A percentile compares a stretch with the other conserved stretches of the same genome.
These are phyloP conservation scores for Hypoxylon sp. DNA, from an alignment of 2,329 filamentous ascomycete species.

Conservation along the genomic window DNA sequence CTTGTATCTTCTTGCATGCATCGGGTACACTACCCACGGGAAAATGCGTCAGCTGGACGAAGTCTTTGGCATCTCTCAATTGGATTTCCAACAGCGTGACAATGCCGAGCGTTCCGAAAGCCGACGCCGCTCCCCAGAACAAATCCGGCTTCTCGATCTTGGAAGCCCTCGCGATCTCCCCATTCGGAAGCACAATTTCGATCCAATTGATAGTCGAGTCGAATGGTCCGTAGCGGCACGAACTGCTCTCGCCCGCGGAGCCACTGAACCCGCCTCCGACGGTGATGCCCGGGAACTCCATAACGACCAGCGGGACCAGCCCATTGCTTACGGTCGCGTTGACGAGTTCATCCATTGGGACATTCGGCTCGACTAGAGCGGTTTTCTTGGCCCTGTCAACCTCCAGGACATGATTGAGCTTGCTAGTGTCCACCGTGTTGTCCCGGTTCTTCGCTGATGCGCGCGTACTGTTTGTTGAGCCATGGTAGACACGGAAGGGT, in stretches of 20 bases:
- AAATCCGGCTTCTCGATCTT: slow-evolving; percentile 69
- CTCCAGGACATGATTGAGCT: slow-evolving; percentile 72
- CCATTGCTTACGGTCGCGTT: slow-evolving; percentile 68
- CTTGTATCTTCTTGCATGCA: slow-evolving; percentile 61
- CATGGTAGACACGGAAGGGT: slow-evolving; percentile 83
- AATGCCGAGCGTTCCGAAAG: slow-evolving; percentile 77
- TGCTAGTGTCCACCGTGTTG: slow-evolving; percentile 77
- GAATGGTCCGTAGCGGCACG: slow-evolving; percentile 77
- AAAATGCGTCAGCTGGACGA: slow-evolving; percentile 72
- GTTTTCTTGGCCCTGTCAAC: slow-evolving; percentile 69
- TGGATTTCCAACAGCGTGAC: slow-evolving; percentile 74
- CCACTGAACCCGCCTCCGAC: slow-evolving; percentile 77
- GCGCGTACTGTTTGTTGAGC: slow-evolving; percentile 82
- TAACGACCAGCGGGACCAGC: slow-evolving; percentile 75
- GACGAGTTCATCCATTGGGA: slow-evolving; percentile 76
- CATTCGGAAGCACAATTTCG: slow-evolving; percentile 76
- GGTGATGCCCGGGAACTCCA: slow-evolving; percentile 82
- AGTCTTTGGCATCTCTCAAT: slow-evolving; percentile 67
- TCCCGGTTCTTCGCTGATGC: slow-evolving; percentile 63
- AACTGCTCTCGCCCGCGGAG: slow-evolving; percentile 77
- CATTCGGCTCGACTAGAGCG: slow-evolving; percentile 78
- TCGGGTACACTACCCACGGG: slow-evolving; percentile 59
- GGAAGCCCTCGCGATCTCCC: slow-evolving; percentile 69
- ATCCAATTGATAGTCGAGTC: slow-evolving; percentile 72
- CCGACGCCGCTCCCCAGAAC: slow-evolving; percentile 75